Evolutionary conservation across 768 basidiomycete genomes (phyloP), one percentile per base, ranked within the genome.

Genomic region (Cystobasidium ongulense): DNA sequence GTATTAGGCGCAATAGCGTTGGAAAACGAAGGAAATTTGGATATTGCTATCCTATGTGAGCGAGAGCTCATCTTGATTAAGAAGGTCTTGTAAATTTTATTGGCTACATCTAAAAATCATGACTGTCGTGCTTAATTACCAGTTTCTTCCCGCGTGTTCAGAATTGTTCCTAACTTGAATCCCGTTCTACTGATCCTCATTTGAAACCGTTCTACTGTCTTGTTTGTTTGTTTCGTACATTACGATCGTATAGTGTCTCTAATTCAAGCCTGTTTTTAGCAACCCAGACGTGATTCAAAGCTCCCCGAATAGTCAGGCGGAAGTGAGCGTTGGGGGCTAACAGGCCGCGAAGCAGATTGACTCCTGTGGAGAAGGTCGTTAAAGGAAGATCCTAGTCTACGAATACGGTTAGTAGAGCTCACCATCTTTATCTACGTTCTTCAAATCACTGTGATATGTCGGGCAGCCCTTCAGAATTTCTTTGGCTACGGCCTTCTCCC

Each of bases 21-120:
- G 8, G 57, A 50, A 59, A 18, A 72, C 0, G 72, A 67, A 4
- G 64, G 64, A 0, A 68, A 59, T 1, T 43, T 53, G 23, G 72
- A 38, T 15, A 33, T 76, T 0, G 25, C 74, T 1, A 73, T 68
- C 23, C 27, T 78, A 39, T 77, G 75, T 43, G 78, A 78, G 74
- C 41, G 31, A 35, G 78, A 76, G 63, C 5, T 77, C 11, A 72
- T 65, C 4, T 54, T 75, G 8, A 1, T 74, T 17, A 41, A 73
- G 41, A 39, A 39, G 17, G 65, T 53, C 18, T 18, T 67, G 46
- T 31, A 23, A 17, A 29, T 21, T 10, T 21, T 35, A 64, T 35
- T 59, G 11, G 38, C 63, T 27, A 64, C 63, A 35, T 38, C 13
- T n/a, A n/a, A n/a, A n/a, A n/a, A n/a, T n/a, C n/a, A n/a, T n/a